Percentiles rank a stretch among this genome's conserved stretches.
Evolutionary conservation across 2,329 filamentous ascomycete genomes (phyloP).

Genomic region (Penicillium sp.): DNA sequence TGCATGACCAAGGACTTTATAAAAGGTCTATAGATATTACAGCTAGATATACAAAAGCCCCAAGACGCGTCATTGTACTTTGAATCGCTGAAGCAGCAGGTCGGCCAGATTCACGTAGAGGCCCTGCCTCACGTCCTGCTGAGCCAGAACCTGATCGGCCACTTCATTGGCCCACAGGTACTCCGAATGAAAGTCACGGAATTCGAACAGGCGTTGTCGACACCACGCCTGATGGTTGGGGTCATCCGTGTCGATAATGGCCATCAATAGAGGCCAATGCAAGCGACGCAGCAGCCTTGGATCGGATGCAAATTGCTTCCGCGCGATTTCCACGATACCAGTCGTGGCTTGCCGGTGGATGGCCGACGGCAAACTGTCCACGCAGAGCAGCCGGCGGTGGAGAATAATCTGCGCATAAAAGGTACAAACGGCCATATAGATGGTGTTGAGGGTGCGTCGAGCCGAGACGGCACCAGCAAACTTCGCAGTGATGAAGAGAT

Average conservation of each 20-base stretch:
- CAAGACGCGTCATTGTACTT: constrained; percentile 10
- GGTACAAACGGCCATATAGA: constrained; percentile 35
- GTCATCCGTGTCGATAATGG: constrained; percentile 33
- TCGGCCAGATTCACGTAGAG: constrained; percentile 28
- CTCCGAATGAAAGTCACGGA: constrained; percentile 31
- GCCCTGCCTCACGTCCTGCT: constrained; percentile 26
- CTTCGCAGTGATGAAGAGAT: constrained; percentile 37
- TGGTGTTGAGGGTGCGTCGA: constrained; percentile 36
- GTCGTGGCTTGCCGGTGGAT: constrained; percentile 30
- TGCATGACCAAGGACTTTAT: constrained; percentile 7
- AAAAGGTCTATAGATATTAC: constrained; percentile 12
- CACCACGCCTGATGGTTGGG: constrained; percentile 31
- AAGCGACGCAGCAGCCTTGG: constrained; percentile 32
- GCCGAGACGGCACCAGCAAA: constrained; percentile 29
- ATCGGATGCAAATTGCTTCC: constrained; percentile 33
- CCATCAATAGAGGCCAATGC: constrained; percentile 37
- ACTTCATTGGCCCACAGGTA: constrained; percentile 31
- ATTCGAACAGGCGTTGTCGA: constrained; percentile 28
- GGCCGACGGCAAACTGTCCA: constrained; percentile 14
- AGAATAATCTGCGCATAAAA: constrained; percentile 36
- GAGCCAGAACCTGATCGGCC: constrained; percentile 28
- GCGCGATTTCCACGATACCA: constrained; percentile 33
- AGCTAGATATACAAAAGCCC: constrained; percentile 13
- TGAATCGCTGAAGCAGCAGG: constrained; percentile 23
- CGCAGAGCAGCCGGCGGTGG: constrained; percentile 32